A percentile compares a stretch with the other conserved stretches of the same genome.
Conservation (phyloP, 2,329 filamentous ascomycete species). For the Sarocladium kiliense region DNA sequence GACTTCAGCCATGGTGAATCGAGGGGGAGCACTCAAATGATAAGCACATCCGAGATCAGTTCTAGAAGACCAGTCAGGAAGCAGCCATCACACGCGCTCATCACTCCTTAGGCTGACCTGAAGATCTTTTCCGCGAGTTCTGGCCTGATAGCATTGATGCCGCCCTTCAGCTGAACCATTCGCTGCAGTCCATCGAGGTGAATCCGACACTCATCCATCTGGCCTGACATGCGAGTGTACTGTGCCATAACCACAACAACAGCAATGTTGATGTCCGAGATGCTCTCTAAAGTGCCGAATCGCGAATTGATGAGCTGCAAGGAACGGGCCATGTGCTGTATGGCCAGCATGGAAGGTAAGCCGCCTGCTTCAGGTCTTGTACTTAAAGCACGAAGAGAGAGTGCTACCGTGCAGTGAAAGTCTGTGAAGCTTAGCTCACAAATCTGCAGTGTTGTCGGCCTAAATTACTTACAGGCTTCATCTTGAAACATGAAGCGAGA, state of each 20-base stretch:
- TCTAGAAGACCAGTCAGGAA: background rate
- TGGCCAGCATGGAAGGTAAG: background rate
- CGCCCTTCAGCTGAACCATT: slow-evolving; percentile 3
- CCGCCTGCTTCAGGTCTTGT: background rate
- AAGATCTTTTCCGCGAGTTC: slow-evolving; percentile 5
- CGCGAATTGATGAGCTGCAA: slow-evolving; percentile 8
- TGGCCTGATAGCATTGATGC: slow-evolving; percentile 3
- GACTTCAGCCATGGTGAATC: background rate
- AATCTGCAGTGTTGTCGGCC: background rate
- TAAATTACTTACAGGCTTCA: slow-evolving; percentile 5
- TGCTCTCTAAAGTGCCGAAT: background rate
- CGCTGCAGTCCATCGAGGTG: slow-evolving; percentile 2
- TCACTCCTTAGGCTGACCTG: background rate
- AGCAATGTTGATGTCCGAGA: slow-evolving; percentile 4
- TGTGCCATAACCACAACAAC: slow-evolving; percentile 6
- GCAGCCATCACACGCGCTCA: too few species aligned
- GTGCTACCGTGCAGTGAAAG: slow-evolving; percentile 3
- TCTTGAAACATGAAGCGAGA: slow-evolving; percentile 7
- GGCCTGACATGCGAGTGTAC: slow-evolving; percentile 1
- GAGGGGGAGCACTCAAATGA: background rate
- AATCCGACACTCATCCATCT: slow-evolving; percentile 1
- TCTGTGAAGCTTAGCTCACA: background rate
- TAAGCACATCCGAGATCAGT: slow-evolving; percentile 3
- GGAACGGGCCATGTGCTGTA: slow-evolving; percentile 4
- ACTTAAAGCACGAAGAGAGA: slow-evolving; percentile 1